Evolutionary conservation across 495 filamentous ascomycete species (phyloP).

Genomic region (Apiosordaria backusii): DNA sequence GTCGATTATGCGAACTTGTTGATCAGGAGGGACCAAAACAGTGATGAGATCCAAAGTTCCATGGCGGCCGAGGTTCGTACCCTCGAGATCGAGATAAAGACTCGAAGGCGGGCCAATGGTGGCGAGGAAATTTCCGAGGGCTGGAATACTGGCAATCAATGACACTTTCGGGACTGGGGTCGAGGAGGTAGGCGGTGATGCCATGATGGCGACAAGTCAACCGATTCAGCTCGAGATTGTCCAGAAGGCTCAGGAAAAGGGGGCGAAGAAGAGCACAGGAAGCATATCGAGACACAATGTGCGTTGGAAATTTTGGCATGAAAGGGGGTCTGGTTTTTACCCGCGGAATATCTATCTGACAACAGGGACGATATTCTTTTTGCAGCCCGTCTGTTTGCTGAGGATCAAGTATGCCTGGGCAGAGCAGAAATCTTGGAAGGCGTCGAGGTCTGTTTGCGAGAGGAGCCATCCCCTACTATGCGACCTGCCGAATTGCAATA

Average conservation of each 20-base stretch:
- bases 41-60: slow-evolving; percentile 6
- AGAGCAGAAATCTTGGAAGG: too few species aligned
- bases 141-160: not conserved
- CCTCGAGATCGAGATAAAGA: slow-evolving; percentile 6
- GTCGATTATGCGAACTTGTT: not conserved
- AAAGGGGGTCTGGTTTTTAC: too few species aligned
- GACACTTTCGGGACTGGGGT: not conserved
- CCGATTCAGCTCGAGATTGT: too few species aligned
- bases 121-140: not conserved
- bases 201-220: not conserved
- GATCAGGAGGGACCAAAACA: not conserved
- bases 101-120: not conserved
- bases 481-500: too few species aligned
- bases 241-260: too few species aligned
- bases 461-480: not conserved
- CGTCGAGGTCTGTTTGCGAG: not conserved
- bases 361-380: not conserved
- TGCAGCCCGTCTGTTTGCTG: not conserved
- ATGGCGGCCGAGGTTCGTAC: not conserved
- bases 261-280: too few species aligned
- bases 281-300: too few species aligned
- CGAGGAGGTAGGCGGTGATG: not conserved
- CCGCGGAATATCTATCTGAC: too few species aligned
- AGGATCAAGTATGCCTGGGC: too few species aligned
- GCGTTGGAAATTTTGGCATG: too few species aligned